Percentiles rank a stretch among this genome's conserved stretches.
Evolutionary conservation across 306 rosid species (phyloP).

Genomic region (Vigna radiata): DNA sequence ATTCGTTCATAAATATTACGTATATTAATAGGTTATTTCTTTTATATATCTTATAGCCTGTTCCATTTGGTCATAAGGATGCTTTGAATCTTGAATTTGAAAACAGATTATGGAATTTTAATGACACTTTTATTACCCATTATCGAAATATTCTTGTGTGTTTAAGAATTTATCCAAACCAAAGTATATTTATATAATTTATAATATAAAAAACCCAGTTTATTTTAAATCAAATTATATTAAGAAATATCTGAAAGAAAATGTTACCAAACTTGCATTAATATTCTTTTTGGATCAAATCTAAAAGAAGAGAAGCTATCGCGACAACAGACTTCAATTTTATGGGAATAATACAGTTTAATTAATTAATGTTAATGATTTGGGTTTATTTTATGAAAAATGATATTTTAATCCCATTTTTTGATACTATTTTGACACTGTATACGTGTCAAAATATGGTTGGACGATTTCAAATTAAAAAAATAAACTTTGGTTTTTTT

Average conservation of each 20-base stretch:
- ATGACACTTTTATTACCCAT: neutral
- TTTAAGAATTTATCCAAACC: neutral
- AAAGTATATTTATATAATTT: neutral
- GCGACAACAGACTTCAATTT: neutral
- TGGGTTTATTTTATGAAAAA: neutral
- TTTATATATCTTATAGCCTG: neutral
- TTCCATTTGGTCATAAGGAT: neutral
- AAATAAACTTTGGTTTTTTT: too few relatives aligned
- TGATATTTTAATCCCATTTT: too few relatives aligned
- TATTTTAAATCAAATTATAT: neutral
- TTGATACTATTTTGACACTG: too few relatives aligned
- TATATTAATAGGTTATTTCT: neutral
- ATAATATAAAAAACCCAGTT: neutral
- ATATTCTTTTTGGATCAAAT: neutral
- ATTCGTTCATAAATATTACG: neutral
- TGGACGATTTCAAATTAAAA: too few relatives aligned
- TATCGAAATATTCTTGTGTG: neutral
- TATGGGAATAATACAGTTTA: neutral
- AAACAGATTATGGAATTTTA: neutral
- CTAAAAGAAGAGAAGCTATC: neutral
- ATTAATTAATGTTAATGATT: neutral
- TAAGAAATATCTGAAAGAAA: neutral
- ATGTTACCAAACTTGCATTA: neutral
- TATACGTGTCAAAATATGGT: too few relatives aligned
- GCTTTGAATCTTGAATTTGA: neutral